Conservation (phyloP, 176 grass and related monocot species). For the Avena atlantica region DNA sequence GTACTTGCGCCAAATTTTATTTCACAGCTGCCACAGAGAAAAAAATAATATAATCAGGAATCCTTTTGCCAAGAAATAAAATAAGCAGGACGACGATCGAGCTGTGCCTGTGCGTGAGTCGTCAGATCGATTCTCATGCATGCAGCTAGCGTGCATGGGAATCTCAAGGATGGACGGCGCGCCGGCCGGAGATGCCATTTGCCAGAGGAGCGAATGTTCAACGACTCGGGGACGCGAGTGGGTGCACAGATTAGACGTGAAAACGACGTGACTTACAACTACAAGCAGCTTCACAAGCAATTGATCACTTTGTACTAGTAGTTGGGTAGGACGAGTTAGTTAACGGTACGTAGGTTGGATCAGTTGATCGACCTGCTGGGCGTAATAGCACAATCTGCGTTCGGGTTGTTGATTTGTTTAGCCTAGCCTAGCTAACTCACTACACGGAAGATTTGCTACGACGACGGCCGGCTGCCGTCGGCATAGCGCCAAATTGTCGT, state of each 20-base stretch:
- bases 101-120: neutral
- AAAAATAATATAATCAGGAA: constrained; percentile 26
- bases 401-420: constrained; percentile 16
- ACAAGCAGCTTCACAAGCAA: neutral
- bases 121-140: constrained; percentile 20
- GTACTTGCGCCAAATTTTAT: constrained; percentile 39
- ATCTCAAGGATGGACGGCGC: constrained; percentile 52
- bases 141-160: constrained; percentile 2
- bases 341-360: neutral
- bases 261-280: neutral
- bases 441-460: no score
- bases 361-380: no score
- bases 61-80: constrained; percentile 22
- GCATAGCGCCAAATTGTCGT: no score
- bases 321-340: neutral
- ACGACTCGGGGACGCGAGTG: neutral
- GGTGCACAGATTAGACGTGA: neutral
- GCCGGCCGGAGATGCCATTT: constrained; percentile 30
- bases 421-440: neutral
- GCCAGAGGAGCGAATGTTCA: constrained; percentile 3
- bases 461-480: no score
- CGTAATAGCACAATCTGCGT: no score
- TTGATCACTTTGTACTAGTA: neutral
- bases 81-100: neutral
- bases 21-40: constrained; percentile 1